phyloP scores from a whole-genome alignment of 2,329 filamentous ascomycete genomes.

The Calonectria montana region DNA sequence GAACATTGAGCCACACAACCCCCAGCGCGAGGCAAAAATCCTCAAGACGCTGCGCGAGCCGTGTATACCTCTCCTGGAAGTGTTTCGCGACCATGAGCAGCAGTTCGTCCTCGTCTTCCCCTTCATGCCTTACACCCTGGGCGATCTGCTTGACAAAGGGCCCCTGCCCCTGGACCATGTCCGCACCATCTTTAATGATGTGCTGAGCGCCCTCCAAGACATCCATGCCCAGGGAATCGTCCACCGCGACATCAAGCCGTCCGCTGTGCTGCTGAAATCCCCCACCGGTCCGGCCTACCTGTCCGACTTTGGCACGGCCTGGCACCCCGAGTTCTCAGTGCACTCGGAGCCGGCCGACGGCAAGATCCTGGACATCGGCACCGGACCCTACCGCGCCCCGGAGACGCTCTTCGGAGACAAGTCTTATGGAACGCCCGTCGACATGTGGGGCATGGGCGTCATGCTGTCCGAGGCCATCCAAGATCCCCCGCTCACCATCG shows the following conservation, averaged over 20 bases:
- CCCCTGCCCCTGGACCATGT: slow-evolving; percentile 48
- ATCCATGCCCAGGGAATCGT: slow-evolving; percentile 83
- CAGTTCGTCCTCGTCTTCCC: slow-evolving; percentile 86
- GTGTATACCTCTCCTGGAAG: slow-evolving; percentile 76
- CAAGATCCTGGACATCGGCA: slow-evolving; percentile 95
- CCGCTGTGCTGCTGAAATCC: slow-evolving; percentile 81
- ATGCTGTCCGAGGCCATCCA: slow-evolving; percentile 82
- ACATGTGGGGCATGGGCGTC: slow-evolving; percentile 90
- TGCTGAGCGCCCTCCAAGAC: slow-evolving; percentile 77
- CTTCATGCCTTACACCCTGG: slow-evolving; percentile 80
- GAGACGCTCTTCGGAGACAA: slow-evolving; percentile 89
- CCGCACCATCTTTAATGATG: slow-evolving; percentile 66
- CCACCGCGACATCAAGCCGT: slow-evolving; percentile 94
- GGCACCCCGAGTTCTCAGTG: slow-evolving; percentile 72
- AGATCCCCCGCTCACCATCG: slow-evolving; percentile 71
- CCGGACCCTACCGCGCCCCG: slow-evolving; percentile 89
- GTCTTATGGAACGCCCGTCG: slow-evolving; percentile 77
- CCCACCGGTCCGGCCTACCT: slow-evolving; percentile 79
- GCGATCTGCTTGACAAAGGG: slow-evolving; percentile 68
- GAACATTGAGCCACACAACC: slow-evolving; percentile 84
- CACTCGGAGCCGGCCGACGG: slow-evolving; percentile 72
- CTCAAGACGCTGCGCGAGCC: slow-evolving; percentile 68
- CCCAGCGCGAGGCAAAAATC: slow-evolving; percentile 81
- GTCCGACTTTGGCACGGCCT: slow-evolving; percentile 93
- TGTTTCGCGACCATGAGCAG: slow-evolving; percentile 77